These are phyloP conservation scores for Glarea lozoyensis DNA, from an alignment of 495 filamentous ascomycete species.

Conservation along the genomic window DNA sequence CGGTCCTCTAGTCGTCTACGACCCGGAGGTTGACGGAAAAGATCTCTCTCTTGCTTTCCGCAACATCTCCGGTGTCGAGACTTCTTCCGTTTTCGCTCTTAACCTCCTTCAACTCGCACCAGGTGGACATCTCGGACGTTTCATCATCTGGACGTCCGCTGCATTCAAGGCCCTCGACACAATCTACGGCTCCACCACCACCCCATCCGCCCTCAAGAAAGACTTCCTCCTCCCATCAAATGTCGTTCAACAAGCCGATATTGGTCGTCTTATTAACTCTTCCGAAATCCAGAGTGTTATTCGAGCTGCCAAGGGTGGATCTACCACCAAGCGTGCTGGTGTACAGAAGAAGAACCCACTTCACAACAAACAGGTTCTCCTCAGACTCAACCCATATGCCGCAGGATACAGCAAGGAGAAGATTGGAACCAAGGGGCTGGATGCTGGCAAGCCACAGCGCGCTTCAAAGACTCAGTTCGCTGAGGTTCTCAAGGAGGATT, in stretches of 20 bases:
- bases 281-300: constrained; percentile 95
- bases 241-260: constrained; percentile 81
- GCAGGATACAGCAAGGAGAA: constrained; percentile 75
- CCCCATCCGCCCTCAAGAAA: constrained; percentile 83
- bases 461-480: constrained; percentile 17
- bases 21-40: constrained; percentile 85
- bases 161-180: constrained; percentile 92
- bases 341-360: constrained; percentile 99
- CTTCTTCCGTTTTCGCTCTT: constrained; percentile 82
- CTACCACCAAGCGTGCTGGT: constrained; percentile 77
- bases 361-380: constrained; percentile 91
- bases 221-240: constrained; percentile 93
- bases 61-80: constrained; percentile 98
- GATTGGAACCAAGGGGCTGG: constrained; percentile 40
- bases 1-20: constrained; percentile 93
- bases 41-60: constrained; percentile 87
- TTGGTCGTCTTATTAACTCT: constrained; percentile 96
- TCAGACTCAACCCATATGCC: constrained; percentile 96
- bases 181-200: constrained; percentile 88
- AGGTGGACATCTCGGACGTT: constrained; percentile 96
- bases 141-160: constrained; percentile 96
- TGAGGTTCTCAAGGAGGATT: constrained; percentile 22
- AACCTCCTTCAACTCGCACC: constrained; percentile 99
- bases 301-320: constrained; percentile 76
- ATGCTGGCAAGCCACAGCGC: constrained; percentile 22